These are phyloP conservation scores for Fusarium sublunatum DNA, from an alignment of 2,329 filamentous ascomycete species.

Conservation along the genomic window DNA sequence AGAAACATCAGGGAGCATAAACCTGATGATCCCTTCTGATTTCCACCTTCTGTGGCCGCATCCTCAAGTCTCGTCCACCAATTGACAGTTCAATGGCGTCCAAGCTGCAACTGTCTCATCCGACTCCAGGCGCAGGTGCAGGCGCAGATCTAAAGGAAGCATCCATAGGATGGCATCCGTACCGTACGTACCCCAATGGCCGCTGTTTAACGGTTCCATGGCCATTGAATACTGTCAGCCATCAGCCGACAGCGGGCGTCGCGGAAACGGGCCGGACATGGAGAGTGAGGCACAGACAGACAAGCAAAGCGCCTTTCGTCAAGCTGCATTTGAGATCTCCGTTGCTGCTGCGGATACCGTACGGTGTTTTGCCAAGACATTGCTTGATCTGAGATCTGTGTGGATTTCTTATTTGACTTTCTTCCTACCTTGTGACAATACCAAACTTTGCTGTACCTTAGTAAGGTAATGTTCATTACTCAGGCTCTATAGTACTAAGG, in stretches of 20 bases:
- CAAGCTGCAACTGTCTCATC: constrained; percentile 32
- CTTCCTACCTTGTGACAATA: constrained; percentile 1
- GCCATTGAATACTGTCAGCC: constrained; percentile 22
- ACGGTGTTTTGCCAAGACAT: constrained; percentile 6
- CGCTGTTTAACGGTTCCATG: constrained; percentile 4
- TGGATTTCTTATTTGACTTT: not conserved
- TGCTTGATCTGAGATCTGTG: constrained; percentile 1
- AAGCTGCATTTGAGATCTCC: constrained; percentile 15
- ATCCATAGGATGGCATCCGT: not conserved
- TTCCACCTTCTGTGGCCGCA: constrained; percentile 34
- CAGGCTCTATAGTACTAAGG: no score
- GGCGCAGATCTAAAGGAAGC: constrained; percentile 17
- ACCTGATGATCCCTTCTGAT: constrained; percentile 42
- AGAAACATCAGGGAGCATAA: constrained; percentile 28
- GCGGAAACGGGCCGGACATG: constrained; percentile 42
- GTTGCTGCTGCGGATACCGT: not conserved
- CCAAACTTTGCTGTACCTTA: not conserved
- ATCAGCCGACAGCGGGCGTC: constrained; percentile 39
- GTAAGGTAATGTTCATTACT: no score
- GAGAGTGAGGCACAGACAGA: constrained; percentile 10
- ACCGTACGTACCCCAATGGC: constrained; percentile 3
- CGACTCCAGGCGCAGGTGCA: constrained; percentile 6
- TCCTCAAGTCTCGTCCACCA: constrained; percentile 22
- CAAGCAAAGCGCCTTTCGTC: constrained; percentile 8
- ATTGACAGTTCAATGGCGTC: constrained; percentile 28